phyloP scores from a whole-genome alignment of 2,329 filamentous ascomycete species.

The Drechmeria coniospora region DNA sequence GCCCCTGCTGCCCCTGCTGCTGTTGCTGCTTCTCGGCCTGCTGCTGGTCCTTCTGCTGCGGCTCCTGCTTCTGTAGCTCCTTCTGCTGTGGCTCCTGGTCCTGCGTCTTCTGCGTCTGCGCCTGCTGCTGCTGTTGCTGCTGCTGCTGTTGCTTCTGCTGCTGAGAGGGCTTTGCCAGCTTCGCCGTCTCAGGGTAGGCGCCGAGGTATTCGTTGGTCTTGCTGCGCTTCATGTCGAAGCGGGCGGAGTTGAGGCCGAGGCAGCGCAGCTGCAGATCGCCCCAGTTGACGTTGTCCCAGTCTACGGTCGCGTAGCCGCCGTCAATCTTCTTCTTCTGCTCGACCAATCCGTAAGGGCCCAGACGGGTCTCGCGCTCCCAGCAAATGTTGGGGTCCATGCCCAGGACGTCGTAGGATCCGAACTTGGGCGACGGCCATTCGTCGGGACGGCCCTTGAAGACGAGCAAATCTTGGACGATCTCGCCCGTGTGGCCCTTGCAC shows the following conservation, averaged over 20 bases:
- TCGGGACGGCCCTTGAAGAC: constrained; percentile 47
- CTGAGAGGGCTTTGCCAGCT: constrained; percentile 5
- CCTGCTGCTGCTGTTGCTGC: neutral
- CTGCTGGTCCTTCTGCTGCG: neutral
- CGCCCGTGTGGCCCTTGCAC: constrained; percentile 50
- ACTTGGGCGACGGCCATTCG: constrained; percentile 41
- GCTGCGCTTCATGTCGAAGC: constrained; percentile 34
- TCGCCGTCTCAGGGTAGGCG: constrained; percentile 21
- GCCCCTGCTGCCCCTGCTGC: too few species aligned
- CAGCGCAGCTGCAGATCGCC: constrained; percentile 54
- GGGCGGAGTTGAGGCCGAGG: constrained; percentile 45
- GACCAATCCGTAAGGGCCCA: constrained; percentile 48
- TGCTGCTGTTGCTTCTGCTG: constrained; percentile 3
- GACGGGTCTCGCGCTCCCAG: constrained; percentile 53
- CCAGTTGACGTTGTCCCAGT: constrained; percentile 57
- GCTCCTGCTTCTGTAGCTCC: constrained; percentile 2
- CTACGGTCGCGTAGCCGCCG: constrained; percentile 20
- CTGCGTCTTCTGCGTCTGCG: too few species aligned
- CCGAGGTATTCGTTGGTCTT: constrained; percentile 27
- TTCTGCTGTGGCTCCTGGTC: too few species aligned
- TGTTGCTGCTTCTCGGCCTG: neutral
- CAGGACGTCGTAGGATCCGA: constrained; percentile 47
- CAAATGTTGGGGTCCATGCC: constrained; percentile 48
- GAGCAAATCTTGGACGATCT: constrained; percentile 43
- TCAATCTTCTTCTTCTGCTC: constrained; percentile 30